Base-by-base conservation (phyloP, 371 early-diverging fungal species). In the Smittium mucronatum region DNA sequence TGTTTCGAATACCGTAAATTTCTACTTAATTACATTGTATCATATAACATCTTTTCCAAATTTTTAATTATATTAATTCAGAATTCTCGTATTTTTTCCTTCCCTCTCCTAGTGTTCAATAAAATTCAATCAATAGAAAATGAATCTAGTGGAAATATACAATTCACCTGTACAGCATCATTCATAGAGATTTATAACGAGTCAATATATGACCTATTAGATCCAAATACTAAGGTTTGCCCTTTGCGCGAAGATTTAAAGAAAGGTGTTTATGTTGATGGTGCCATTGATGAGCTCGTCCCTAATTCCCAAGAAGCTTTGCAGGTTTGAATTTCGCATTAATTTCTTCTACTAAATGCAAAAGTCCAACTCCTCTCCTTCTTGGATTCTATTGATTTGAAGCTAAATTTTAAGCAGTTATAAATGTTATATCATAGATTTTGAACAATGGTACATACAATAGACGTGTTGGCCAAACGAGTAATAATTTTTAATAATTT, bases 181-280 rank as follows among this genome's bases (percentile, higher is more conserved):
- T 92, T 89, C 70, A 83, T 91, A 58, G 94, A 95, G 73, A 91
- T 95, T 63, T 95, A 95, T 82, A 95, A 95, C 78, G 96, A 95
- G 75, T 84, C 87, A 69, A 88, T 94, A 34, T 85, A 86, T 64
- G 96, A 95, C 74, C 75, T 95, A 70, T 81, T 95, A 34, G 86
- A 89, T 60, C 80, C 79, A 69, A 75, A 77, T 1, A 78, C 77
- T 30, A 74, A 78, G 5, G 78, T 80, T n/a, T 80, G 84, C 28
- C 76, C 81, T 5, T 72, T 83, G 61, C 80, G 85, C 57, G 86
- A 85, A 70, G 86, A 85, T 71, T 84, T 86, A 69, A 85, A 85
- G 57, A 75, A 80, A 31, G 86, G 86, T 17, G 82, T 85, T 0
- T 85, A 82, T 63, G 81, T 86, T 5, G 86, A 85, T 69, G 81